These are phyloP conservation scores for Lactarius quietus DNA, from an alignment of 768 basidiomycete species.

Conservation along the genomic window DNA sequence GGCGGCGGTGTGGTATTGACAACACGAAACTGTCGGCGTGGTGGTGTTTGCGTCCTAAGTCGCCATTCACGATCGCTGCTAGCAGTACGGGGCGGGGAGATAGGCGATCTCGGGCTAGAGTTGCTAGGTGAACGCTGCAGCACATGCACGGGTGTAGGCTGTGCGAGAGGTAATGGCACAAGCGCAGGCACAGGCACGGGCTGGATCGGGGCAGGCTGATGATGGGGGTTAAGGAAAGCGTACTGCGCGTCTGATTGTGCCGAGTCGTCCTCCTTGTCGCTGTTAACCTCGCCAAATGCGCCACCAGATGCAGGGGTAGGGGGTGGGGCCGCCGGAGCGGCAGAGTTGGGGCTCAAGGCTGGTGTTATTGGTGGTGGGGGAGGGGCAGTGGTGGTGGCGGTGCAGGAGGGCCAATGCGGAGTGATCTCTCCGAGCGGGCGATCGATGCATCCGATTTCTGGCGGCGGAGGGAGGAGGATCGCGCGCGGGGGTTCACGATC, in stretches of 20 bases:
- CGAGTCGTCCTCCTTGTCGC: neutral
- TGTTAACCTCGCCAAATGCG: neutral
- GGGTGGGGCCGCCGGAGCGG: conserved; percentile 9
- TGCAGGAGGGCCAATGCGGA: conserved; percentile 8
- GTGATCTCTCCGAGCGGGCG: conserved; percentile 23
- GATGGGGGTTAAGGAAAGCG: conserved; percentile 9
- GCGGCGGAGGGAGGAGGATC: conserved; percentile 19
- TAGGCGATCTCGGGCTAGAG: neutral
- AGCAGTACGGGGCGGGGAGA: neutral
- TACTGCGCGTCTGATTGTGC: conserved; percentile 21
- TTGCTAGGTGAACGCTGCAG: neutral
- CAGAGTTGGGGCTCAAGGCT: neutral
- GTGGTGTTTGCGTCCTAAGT: conserved; percentile 1
- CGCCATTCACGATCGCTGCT: conserved; percentile 6
- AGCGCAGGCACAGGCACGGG: conserved; percentile 3
- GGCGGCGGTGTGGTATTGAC: conserved; percentile 13
- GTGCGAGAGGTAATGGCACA: neutral
- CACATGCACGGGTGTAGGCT: neutral
- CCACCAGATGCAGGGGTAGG: conserved; percentile 9
- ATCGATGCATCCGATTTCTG: conserved; percentile 24
- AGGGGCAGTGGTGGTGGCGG: conserved; percentile 19
- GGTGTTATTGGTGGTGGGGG: conserved; percentile 5
- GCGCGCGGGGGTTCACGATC: conserved; percentile 12
- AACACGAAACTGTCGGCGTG: conserved; percentile 18
- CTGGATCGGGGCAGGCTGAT: neutral